Conservation (phyloP, 768 basidiomycete species). For the Tylopilus felleus region DNA sequence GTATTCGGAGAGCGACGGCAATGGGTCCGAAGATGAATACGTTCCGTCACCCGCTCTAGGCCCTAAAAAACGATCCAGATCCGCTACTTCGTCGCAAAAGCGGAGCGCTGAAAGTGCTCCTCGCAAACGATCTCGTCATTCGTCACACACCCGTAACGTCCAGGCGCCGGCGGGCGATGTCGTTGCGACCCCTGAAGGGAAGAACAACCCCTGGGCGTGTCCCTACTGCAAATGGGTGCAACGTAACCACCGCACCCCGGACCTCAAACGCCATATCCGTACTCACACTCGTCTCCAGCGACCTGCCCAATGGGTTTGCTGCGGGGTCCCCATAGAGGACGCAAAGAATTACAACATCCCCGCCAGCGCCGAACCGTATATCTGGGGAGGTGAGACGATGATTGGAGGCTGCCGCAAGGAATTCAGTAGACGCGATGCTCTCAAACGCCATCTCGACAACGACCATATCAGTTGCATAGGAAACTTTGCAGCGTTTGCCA, state of each 20-base stretch:
- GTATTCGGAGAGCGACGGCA: slow-evolving; percentile 37
- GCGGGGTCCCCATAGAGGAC: slow-evolving; percentile 31
- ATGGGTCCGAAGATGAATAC: slow-evolving; percentile 45
- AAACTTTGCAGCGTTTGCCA: slow-evolving; percentile 29
- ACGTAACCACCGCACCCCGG: slow-evolving; percentile 49
- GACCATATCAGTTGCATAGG: slow-evolving; percentile 34
- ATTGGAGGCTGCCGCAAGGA: slow-evolving; percentile 38
- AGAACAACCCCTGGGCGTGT: slow-evolving; percentile 41
- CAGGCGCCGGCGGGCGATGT: slow-evolving; percentile 34
- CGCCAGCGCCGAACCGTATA: slow-evolving; percentile 22
- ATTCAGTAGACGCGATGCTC: slow-evolving; percentile 39
- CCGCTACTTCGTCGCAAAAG: slow-evolving; percentile 5
- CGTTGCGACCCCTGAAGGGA: slow-evolving; percentile 17
- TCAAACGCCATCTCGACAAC: slow-evolving; percentile 40
- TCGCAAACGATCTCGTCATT: slow-evolving; percentile 29
- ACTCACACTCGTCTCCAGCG: slow-evolving; percentile 44
- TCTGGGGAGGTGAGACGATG: slow-evolving; percentile 29
- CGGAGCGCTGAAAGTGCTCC: slow-evolving; percentile 2
- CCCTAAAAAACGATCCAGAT: slow-evolving; percentile 34
- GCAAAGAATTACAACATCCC: slow-evolving; percentile 22
- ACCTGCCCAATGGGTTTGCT: slow-evolving; percentile 38
- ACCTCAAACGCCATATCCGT: slow-evolving; percentile 56
- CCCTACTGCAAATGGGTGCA: slow-evolving; percentile 48
- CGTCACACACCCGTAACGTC: slow-evolving; percentile 44
- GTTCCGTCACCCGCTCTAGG: slow-evolving; percentile 35